These are phyloP conservation scores for Setomelanomma holmii DNA, from an alignment of 2,329 filamentous ascomycete genomes.

Conservation along the genomic window DNA sequence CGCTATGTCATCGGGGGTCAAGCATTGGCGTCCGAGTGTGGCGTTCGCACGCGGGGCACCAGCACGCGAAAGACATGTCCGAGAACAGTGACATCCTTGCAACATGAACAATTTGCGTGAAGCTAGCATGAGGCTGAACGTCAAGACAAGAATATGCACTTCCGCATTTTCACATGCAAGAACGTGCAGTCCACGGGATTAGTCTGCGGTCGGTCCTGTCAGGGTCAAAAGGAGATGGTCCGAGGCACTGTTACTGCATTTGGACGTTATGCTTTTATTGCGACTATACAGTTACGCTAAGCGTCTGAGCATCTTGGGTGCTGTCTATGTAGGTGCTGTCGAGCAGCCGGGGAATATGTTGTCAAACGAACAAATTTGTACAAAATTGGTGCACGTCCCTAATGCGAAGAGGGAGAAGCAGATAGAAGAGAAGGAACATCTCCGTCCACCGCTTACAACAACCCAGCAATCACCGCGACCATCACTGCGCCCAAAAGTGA, in stretches of 20 bases:
- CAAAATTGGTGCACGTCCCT: not conserved
- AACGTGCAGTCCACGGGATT: not conserved
- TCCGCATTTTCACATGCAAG: not conserved
- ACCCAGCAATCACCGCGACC: conserved; percentile 24
- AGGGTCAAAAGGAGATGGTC: too few relatives aligned
- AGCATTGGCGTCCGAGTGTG: conserved; percentile 18
- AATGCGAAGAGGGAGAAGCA: conserved; percentile 1
- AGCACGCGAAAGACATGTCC: not conserved
- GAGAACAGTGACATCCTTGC: not conserved
- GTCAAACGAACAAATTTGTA: conserved; percentile 21
- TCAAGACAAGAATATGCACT: not conserved
- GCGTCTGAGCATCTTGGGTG: not conserved
- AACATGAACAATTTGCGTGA: not conserved
- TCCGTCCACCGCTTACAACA: conserved; percentile 24
- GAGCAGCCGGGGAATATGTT: conserved; percentile 12
- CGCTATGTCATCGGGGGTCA: conserved; percentile 31
- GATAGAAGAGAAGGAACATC: conserved; percentile 14
- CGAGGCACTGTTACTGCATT: too few relatives aligned
- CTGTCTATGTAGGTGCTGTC: not conserved
- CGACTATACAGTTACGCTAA: not conserved
- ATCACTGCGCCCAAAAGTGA: conserved; percentile 28
- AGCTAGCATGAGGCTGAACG: not conserved
- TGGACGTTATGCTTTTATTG: not conserved
- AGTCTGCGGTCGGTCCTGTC: not conserved
- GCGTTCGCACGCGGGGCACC: conserved; percentile 7